Base-by-base conservation (phyloP, 768 basidiomycete genomes). In the Collybia sp. region DNA sequence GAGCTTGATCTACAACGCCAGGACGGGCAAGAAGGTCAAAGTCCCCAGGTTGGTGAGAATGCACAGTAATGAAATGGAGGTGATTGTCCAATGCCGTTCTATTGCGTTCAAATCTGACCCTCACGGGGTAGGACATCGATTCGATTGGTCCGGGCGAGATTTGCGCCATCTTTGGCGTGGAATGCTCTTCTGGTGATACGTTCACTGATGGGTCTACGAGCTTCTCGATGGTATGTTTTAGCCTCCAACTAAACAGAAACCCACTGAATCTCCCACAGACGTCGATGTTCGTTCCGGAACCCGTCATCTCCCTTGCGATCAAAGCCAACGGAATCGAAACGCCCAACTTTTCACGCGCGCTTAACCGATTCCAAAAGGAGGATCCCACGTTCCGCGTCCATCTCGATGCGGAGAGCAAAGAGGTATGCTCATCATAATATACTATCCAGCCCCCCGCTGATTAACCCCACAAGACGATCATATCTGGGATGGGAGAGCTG, bases 11-110 rank as follows among this genome's bases (percentile, higher is more conserved):
- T 93, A 76, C 68, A 96, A 98, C 58, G 92, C 88, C 8, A 76
- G 94, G 34, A 93, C 93, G 16, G 95, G 94, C 38, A 99, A 97
- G 77, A 92, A 85, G 68, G 88, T 96, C 67, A 97, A 98, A 68
- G 90, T 99, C 10, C 94, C 96, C 2, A 78, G 94, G 33, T 70
- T 99, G 53, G 96, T 98, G 47, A 80, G 93, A 48, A 95, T 99
- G 96, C 96, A 99, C 65, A 89, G 87, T 64, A 90, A 98, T 53
- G 95, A 99, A 66, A 97, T 98, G 96, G 96, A 99, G 82, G 90
- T 89, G 42, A 32, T 76, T 59, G 4, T 36, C 44, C 32, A 19
- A 19, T n/a, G 12, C 10, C 10, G 45, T n/a, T 41, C 9, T 39
- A 30, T 34, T 16, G 37, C 12, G n/a, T 9, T 11, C 15, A 46